Evolutionary conservation across 2,329 filamentous ascomycete genomes (phyloP).

Genomic region (Nakataea oryzae): DNA sequence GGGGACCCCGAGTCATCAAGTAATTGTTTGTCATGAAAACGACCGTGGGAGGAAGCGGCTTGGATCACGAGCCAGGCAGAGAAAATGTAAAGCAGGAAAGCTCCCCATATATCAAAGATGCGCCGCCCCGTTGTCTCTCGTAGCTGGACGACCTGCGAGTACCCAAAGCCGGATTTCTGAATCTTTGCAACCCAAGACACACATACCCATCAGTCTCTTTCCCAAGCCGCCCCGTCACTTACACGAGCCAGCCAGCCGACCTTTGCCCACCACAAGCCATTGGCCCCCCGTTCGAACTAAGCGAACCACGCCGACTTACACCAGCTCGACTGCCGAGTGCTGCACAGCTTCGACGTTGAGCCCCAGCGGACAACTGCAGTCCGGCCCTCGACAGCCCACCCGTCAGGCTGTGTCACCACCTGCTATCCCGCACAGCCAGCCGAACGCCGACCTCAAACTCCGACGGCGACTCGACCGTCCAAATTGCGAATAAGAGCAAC

Average conservation of each 20-base stretch:
- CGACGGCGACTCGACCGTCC: background rate
- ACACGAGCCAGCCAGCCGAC: background rate
- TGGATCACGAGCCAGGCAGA: background rate
- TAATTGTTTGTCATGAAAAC: background rate
- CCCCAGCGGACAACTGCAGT: background rate
- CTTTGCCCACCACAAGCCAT: background rate
- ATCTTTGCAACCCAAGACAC: background rate
- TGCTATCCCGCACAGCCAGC: background rate
- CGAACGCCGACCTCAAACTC: background rate
- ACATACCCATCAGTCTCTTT: no score
- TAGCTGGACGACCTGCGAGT: background rate
- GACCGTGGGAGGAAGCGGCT: background rate
- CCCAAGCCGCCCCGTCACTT: background rate
- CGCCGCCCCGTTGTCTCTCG: background rate
- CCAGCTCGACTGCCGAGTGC: background rate
- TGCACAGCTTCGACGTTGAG: background rate
- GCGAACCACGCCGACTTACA: background rate
- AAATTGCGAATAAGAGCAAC: background rate
- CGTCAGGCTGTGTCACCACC: background rate
- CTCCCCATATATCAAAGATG: background rate
- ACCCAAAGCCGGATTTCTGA: background rate
- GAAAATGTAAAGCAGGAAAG: background rate
- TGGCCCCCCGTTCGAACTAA: background rate
- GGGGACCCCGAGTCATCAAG: background rate
- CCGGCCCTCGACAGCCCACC: background rate